Percentiles rank a stretch among this genome's conserved stretches.
phyloP scores from a whole-genome alignment of 2,329 filamentous ascomycete species.

The Apiospora sp. region DNA sequence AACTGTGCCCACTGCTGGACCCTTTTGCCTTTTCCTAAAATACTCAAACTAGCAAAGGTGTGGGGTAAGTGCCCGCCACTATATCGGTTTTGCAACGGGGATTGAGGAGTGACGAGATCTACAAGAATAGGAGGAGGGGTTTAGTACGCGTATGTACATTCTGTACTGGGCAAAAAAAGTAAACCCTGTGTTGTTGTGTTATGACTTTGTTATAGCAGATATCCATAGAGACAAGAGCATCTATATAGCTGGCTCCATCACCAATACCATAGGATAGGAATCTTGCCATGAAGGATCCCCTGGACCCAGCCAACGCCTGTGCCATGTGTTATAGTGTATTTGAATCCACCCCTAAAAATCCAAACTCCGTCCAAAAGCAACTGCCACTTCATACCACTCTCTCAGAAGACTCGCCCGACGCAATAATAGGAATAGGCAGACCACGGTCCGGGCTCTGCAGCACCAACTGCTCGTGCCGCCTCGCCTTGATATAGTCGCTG shows the following conservation, averaged over 20 bases:
- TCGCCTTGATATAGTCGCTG: slow-evolving; percentile 86
- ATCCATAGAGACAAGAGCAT: slow-evolving; percentile 13
- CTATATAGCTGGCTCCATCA: slow-evolving; percentile 13
- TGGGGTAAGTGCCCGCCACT: slow-evolving; percentile 14
- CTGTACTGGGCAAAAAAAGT: background rate
- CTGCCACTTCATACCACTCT: slow-evolving; percentile 67
- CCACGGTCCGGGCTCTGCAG: slow-evolving; percentile 92
- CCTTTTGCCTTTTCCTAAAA: slow-evolving; percentile 10
- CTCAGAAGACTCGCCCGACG: slow-evolving; percentile 82
- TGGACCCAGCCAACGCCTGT: slow-evolving; percentile 19
- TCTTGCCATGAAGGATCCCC: background rate
- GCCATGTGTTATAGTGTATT: slow-evolving; percentile 25
- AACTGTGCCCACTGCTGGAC: background rate
- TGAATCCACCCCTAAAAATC: background rate
- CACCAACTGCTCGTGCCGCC: slow-evolving; percentile 91
- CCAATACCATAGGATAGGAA: background rate
- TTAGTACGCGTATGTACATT: background rate
- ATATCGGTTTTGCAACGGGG: slow-evolving; percentile 1
- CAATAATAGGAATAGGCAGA: slow-evolving; percentile 83
- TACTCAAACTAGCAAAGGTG: slow-evolving; percentile 8
- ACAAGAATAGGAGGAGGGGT: background rate
- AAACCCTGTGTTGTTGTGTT: background rate
- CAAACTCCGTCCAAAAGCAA: background rate
- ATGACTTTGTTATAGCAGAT: slow-evolving; percentile 3
- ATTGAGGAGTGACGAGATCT: background rate